phyloP scores from a whole-genome alignment of 2,329 filamentous ascomycete genomes.

The Aureobasidium sp. region DNA sequence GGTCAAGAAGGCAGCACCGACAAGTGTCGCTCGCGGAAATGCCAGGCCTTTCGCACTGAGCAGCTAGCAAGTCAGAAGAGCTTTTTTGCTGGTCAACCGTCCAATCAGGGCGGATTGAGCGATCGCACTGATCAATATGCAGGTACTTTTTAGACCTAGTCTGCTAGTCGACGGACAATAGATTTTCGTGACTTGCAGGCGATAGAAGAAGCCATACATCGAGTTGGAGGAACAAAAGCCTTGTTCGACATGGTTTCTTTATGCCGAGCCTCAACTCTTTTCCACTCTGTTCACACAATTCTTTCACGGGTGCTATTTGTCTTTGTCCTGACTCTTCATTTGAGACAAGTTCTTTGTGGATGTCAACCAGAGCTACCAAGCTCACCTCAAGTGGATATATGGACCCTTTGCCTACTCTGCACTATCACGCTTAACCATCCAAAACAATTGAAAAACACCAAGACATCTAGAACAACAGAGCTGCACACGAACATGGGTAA shows the following conservation, averaged over 20 bases:
- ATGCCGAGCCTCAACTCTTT: not conserved
- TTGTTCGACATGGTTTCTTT: not conserved
- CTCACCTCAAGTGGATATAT: not conserved
- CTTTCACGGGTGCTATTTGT: not conserved
- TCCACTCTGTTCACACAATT: not conserved
- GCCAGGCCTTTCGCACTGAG: not conserved
- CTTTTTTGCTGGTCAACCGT: not conserved
- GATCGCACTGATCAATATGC: not conserved
- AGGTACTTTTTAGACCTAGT: not conserved
- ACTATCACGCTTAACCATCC: not conserved
- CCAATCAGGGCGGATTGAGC: not conserved
- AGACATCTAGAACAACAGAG: not conserved
- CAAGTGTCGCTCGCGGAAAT: not conserved
- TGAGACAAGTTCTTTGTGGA: not conserved
- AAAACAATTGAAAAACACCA: not conserved
- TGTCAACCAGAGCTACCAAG: not conserved
- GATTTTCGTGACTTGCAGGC: no score
- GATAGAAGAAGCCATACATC: no score
- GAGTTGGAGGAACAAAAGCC: not conserved
- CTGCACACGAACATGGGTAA: not conserved
- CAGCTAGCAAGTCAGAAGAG: no score
- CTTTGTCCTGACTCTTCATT: not conserved
- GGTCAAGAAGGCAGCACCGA: no score
- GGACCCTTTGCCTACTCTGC: not conserved
- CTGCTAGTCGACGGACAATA: no score